A percentile compares a stretch with the other conserved stretches of the same genome.
Conservation (phyloP, 2,329 filamentous ascomycete genomes). For the Aspergillus sp. region DNA sequence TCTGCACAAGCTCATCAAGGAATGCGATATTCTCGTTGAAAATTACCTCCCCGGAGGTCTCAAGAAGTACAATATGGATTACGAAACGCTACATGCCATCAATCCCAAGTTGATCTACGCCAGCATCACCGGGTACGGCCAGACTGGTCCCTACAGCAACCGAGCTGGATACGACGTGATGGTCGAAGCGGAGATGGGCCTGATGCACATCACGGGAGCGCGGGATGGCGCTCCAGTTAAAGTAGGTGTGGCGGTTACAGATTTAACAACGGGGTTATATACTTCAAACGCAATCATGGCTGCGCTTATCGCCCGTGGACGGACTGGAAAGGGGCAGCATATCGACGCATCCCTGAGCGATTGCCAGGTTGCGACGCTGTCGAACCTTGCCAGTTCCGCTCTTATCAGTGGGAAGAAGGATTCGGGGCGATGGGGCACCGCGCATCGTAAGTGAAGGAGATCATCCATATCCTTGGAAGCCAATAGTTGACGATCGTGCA, state of each 20-base stretch:
- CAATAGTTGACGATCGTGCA: slow-evolving; percentile 34
- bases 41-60: slow-evolving; percentile 90
- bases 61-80: slow-evolving; percentile 88
- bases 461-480: neutral
- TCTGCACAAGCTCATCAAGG: slow-evolving; percentile 72
- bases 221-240: slow-evolving; percentile 89
- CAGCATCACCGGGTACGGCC: slow-evolving; percentile 94
- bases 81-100: slow-evolving; percentile 67
- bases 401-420: slow-evolving; percentile 84
- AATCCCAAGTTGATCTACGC: slow-evolving; percentile 89
- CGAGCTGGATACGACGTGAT: slow-evolving; percentile 97
- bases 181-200: slow-evolving; percentile 95
- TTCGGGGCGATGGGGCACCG: slow-evolving; percentile 87
- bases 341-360: slow-evolving; percentile 89
- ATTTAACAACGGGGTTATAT: slow-evolving; percentile 90
- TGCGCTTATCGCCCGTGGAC: slow-evolving; percentile 68
- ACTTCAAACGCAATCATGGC: slow-evolving; percentile 95
- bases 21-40: slow-evolving; percentile 89
- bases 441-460: slow-evolving; percentile 61
- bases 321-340: slow-evolving; percentile 76
- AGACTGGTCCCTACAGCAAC: slow-evolving; percentile 81
- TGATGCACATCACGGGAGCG: slow-evolving; percentile 96
- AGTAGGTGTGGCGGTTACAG: slow-evolving; percentile 93
- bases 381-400: slow-evolving; percentile 92
- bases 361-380: slow-evolving; percentile 86